Evolutionary conservation across 352 stramenopile species (phyloP), one percentile per base, ranked within the genome.

Genomic region (Blastocystis sp.): DNA sequence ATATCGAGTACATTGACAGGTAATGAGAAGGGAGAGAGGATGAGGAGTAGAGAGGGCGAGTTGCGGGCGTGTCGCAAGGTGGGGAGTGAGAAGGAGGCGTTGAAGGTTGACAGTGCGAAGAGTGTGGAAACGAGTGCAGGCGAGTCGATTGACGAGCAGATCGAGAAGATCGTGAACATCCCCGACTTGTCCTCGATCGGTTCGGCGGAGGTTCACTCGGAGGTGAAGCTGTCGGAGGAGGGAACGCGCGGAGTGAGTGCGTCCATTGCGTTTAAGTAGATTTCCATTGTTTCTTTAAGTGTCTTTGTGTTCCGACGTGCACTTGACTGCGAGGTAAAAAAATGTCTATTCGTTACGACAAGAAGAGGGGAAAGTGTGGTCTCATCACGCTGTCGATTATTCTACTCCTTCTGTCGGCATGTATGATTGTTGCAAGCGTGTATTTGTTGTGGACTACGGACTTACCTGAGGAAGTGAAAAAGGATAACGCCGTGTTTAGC

Each of bases 1-100:
- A 95, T 61, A 96, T 96, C 90, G 93, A 96, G 92, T 96, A 95
- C 90, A 91, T 96, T 69, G 93, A 95, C 89, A 91, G 93, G 92
- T 95, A 89, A 0, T 38, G 38, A 45, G 11, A 41, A 21, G n/a
- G 1, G 0, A 14, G 70, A 21, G 2, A 40, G 38, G 1, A 79
- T 11, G 28, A 34, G 28, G 10, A 7, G 23, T 74, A 86, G 60
- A 41, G 60, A 86, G 34, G 69, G 69, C 4, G 69, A 79, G 43
- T 17, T 79, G 40, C 69, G 69, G 9, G 40, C 62, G n/a, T 79
- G 38, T 41, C 61, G 43, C n/a, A 81, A 81, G 17, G 81, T 88
- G 34, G 64, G 64, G 23, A 88, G 87, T 60, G 53, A 86, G 40
- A 86, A 86, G 40, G 65, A 66, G 64, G 52, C 48, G 43, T 21